Base-by-base conservation (phyloP, 257 asterid genomes). In the Salvia rosmarinus region DNA sequence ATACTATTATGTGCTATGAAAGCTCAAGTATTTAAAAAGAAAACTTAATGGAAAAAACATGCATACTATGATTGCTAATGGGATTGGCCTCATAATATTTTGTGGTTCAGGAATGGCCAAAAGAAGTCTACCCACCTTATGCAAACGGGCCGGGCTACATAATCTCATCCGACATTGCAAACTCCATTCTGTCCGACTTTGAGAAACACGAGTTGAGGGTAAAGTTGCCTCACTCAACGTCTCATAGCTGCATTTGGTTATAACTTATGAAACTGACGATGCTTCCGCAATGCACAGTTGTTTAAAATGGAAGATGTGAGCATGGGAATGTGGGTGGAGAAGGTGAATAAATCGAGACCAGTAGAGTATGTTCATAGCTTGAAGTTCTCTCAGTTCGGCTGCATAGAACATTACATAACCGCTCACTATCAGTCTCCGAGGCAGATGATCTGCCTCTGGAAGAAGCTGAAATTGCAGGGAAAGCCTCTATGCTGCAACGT, bases 261-360 rank as follows among this genome's bases (percentile, higher is more conserved):
- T 13, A 32, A 34, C 16, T 43, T 55, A 40, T 56, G 50, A 39
- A 39, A 19, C 34, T 2, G 35, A 7, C 52, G 7, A 70, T 34
- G 42, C 17, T 52, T n/a, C 39, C 3, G 4, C 3, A 10, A 47
- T 67, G 68, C 13, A 64, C 92, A 92, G 98, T 70, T 90, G 78
- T 92, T 92, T 73, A 92, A 92, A 81, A 92, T 92, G 98, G 98
- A 92, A 79, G 98, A 92, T 17, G 98, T 92, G 43, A 89, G 98
- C 78, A 85, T 92, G 92, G 98, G 96, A 49, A 82, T 87, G 84
- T 92, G 98, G 98, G 95, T 92, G 16, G 86, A 84, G 82, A 81
- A 86, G 61, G 74, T 82, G 58, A 88, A 90, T 28, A 70, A 78
- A 42, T 42, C 92, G 25, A 85, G 21, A 49, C 78, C 84, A 0